These are phyloP conservation scores for Ascochyta koolunga DNA, from an alignment of 2,329 filamentous ascomycete species.

Conservation along the genomic window DNA sequence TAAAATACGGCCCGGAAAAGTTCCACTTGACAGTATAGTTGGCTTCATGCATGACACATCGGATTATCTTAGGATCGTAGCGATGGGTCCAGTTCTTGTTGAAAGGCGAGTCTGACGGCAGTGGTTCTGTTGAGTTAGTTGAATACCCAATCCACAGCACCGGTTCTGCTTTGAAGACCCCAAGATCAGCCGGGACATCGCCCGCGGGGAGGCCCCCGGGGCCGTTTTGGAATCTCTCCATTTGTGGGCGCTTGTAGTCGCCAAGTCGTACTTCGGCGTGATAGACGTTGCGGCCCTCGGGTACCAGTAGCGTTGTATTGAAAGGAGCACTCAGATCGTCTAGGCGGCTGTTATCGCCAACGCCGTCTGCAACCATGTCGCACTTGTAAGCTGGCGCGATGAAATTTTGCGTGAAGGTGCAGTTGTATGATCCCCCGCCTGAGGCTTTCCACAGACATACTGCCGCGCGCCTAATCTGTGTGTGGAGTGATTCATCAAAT, in stretches of 20 bases:
- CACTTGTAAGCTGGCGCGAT: conserved; percentile 43
- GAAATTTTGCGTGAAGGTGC: conserved; percentile 41
- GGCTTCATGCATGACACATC: conserved; percentile 43
- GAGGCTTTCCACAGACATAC: conserved; percentile 39
- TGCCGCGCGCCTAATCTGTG: conserved; percentile 39
- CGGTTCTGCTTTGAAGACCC: conserved; percentile 43
- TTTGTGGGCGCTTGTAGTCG: conserved; percentile 37
- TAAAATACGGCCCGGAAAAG: conserved; percentile 38
- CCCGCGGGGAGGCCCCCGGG: conserved; percentile 40
- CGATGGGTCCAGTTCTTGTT: conserved; percentile 36
- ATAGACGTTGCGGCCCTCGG: conserved; percentile 38
- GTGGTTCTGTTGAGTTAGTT: conserved; percentile 32
- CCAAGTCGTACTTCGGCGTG: conserved; percentile 37
- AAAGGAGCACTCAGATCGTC: conserved; percentile 38
- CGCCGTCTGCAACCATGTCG: conserved; percentile 32
- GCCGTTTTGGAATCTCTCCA: conserved; percentile 23
- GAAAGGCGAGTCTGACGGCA: conserved; percentile 28
- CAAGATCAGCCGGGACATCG: conserved; percentile 28
- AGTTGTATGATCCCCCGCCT: conserved; percentile 37
- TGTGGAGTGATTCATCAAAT: conserved; percentile 34
- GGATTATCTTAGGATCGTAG: conserved; percentile 39
- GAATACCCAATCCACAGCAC: conserved; percentile 46
- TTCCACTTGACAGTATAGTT: conserved; percentile 43
- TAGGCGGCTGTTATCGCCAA: conserved; percentile 26
- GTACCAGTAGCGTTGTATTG: conserved; percentile 38